Base-by-base conservation (phyloP, 139 green algal species). In the Asterochloris sp. region DNA sequence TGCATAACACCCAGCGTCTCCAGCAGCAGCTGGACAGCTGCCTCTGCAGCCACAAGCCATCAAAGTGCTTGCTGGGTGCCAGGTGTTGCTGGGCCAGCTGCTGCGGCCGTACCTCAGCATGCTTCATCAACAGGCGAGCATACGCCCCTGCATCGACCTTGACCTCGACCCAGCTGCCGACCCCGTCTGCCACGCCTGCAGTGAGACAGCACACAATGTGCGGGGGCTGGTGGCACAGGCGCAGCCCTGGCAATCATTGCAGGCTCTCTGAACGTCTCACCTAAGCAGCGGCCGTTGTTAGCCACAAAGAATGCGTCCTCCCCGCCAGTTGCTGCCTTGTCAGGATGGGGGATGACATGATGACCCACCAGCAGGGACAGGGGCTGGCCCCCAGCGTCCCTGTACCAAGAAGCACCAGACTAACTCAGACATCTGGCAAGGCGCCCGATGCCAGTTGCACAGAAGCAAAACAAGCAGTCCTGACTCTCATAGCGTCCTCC, bases 271-370 rank as follows among this genome's bases (percentile, higher is more conserved):
- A 54, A 61, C 47, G 10, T 24, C 23, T 29, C 60, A 80, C 76
- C 76, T 28, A 80, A 21, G 68, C 24, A 80, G 38, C 47, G 67
- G 76, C 75, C 66, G 64, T 85, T 74, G 24, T 78, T 38, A 63
- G 74, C 24, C 27, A 97, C 90, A 85, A 97, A 98, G 85, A 90
- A 96, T 0, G 94, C 93, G 80, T 98, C 95, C 87, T 98, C 95
- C 0, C 95, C 95, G 29, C 95, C 94, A 69, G 89, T 96, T 13
- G 90, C 77, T 0, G 84, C 91, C 87, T 98, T 97, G 82, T 89
- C 87, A 23, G 94, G 86, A 81, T 97, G 94, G 1, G 94, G 94
- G 62, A 96, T 78, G 61, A 54, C 38, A 54, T 54, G 38, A 54
- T 54, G 38, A 54, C 38, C 38, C 38, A 54, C 38, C 38, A 54